Evolutionary conservation across 2,329 filamentous ascomycete genomes (phyloP).

Genomic region (Cladophialophora bantiana): DNA sequence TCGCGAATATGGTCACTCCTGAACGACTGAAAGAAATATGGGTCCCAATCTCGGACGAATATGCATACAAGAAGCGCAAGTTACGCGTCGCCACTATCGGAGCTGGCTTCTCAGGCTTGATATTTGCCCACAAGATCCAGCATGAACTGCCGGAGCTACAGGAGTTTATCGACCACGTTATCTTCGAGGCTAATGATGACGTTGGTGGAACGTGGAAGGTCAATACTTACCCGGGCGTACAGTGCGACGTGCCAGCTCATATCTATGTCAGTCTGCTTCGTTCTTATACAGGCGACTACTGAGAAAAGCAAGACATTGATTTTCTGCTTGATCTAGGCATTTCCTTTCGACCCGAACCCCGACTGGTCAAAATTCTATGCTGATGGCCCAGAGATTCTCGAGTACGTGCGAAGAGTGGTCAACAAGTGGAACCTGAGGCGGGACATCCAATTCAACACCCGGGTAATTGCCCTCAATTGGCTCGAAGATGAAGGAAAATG

Average conservation of each 20-base stretch:
- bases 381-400: conserved; percentile 50
- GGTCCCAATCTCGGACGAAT: conserved; percentile 34
- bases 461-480: conserved; percentile 51
- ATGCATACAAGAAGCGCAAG: conserved; percentile 34
- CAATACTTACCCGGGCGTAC: conserved; percentile 51
- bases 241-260: conserved; percentile 72
- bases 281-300: conserved; percentile 51
- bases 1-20: conserved; percentile 28
- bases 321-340: conserved; percentile 28
- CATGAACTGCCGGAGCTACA: conserved; percentile 46
- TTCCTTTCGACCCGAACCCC: conserved; percentile 51
- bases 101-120: conserved; percentile 46
- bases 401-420: conserved; percentile 51
- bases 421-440: conserved; percentile 51
- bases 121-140: conserved; percentile 51
- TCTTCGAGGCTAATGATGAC: conserved; percentile 53
- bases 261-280: conserved; percentile 63
- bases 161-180: conserved; percentile 47
- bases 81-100: conserved; percentile 41
- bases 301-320: conserved; percentile 12
- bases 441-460: conserved; percentile 48
- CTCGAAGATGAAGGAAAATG: conserved; percentile 48
- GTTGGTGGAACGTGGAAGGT: conserved; percentile 54
- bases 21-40: conserved; percentile 33
- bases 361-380: conserved; percentile 54